Base-by-base conservation (phyloP, 768 basidiomycete genomes). In the Auricularia cornea region DNA sequence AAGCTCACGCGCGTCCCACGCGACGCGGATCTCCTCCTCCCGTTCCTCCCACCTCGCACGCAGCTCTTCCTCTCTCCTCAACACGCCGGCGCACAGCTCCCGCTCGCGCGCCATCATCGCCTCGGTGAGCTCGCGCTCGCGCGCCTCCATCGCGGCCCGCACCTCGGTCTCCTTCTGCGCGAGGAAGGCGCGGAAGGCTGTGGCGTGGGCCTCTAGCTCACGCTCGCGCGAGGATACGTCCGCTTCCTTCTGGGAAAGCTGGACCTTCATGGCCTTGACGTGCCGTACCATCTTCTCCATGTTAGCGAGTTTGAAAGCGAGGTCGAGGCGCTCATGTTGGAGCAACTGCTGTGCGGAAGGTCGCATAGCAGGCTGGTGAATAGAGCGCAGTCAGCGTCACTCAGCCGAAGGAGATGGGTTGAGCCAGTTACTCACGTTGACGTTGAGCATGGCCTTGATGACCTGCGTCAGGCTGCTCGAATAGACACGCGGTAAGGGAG, bases 381-480 rank as follows among this genome's bases (percentile, higher is more conserved):
- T 5, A 10, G 48, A 35, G 41, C n/a, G 44, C 31, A n/a, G 60
- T 28, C 26, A 33, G 64, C 48, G 65, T 67, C 40, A 32, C 29
- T 20, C 28, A 29, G 30, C 28, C 61, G 30, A 16, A 32, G 38
- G n/a, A 44, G 1, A n/a, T 4, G 6, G 28, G 51, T 14, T 18
- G 20, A 33, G 44, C 35, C 48, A 20, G 68, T 73, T 11, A 32
- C 81, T 67, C 69, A 93, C 92, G 69, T 92, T 92, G 16, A 92
- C 77, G 72, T 86, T 91, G 18, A 94, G 73, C 93, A 96, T 94
- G 0, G 89, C 82, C 71, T 89, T 92, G 69, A 95, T 93, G 63
- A 89, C 82, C n/a, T 78, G 78, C 3, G 82, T 79, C 18, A 94
- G 75, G 1, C 84, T 78, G 63, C 86, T 85, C 20, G 89, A 90